Percentiles rank a stretch among this genome's conserved stretches.
Evolutionary conservation across 352 stramenopile genomes (phyloP).

Genomic region (Labyrinthula sp.): DNA sequence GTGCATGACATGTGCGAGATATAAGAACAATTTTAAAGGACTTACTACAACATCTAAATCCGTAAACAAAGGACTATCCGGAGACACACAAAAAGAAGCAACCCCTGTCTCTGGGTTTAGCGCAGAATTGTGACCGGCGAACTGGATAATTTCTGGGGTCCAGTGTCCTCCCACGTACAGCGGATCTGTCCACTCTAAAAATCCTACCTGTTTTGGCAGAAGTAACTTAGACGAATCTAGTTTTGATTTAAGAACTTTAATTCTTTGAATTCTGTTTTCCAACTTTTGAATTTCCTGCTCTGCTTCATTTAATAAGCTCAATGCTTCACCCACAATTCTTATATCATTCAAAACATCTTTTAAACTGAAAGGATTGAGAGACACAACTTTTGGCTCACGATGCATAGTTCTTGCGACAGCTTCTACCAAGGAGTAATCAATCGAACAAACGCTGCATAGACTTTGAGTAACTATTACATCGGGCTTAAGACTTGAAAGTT

Average conservation of each 20-base stretch:
- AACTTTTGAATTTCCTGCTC: conserved; percentile 36
- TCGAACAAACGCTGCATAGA: conserved; percentile 48
- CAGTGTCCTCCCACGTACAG: conserved; percentile 45
- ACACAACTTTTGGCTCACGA: conserved; percentile 1
- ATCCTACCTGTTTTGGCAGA: conserved; percentile 36
- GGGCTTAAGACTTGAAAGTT: conserved; percentile 37
- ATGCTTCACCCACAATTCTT: conserved; percentile 37
- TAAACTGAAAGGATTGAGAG: conserved; percentile 8
- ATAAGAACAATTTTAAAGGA: background rate
- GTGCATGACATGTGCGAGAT: background rate
- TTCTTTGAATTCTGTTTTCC: conserved; percentile 9
- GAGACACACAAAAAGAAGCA: conserved; percentile 26
- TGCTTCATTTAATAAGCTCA: conserved; percentile 37
- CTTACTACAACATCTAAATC: conserved; percentile 9
- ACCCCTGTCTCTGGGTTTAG: conserved; percentile 26
- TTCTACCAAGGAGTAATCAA: conserved; percentile 43
- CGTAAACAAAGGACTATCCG: background rate
- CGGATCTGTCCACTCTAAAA: conserved; percentile 51
- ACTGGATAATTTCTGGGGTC: conserved; percentile 45
- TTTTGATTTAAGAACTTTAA: conserved; percentile 1
- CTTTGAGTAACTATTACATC: conserved; percentile 51
- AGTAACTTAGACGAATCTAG: conserved; percentile 3
- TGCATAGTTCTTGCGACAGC: conserved; percentile 27
- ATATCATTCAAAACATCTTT: conserved; percentile 35
- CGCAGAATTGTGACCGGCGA: conserved; percentile 35